These are phyloP conservation scores for Bocquillonia castaneifolia DNA, from an alignment of 441 rosid genomes.

Conservation along the genomic window DNA sequence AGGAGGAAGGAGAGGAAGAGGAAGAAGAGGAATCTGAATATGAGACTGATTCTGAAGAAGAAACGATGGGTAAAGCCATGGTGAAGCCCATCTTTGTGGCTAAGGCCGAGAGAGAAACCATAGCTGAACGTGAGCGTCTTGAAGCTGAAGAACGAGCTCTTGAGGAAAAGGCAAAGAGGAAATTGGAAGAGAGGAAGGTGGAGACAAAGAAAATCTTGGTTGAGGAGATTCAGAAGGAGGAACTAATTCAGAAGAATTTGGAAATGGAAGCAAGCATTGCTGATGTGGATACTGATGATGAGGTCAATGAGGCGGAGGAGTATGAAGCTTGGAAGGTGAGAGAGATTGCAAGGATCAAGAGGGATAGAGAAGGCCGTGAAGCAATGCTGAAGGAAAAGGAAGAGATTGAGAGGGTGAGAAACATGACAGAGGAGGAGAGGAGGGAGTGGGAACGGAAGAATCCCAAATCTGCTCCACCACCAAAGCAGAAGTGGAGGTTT, in stretches of 20 bases:
- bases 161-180: slow-evolving; percentile 67
- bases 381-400: slow-evolving; percentile 76
- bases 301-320: slow-evolving; percentile 78
- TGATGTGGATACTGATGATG: slow-evolving; percentile 89
- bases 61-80: slow-evolving; percentile 57
- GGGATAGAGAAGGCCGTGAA: slow-evolving; percentile 69
- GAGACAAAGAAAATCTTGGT: slow-evolving; percentile 79
- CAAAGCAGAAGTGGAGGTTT: slow-evolving; percentile 82
- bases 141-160: slow-evolving; percentile 73
- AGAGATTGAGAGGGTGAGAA: slow-evolving; percentile 82
- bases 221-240: slow-evolving; percentile 73
- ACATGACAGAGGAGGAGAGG: slow-evolving; percentile 94
- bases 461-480: slow-evolving; percentile 48
- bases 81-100: slow-evolving; percentile 80
- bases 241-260: slow-evolving; percentile 65
- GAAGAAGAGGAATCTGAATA: slow-evolving; percentile 81
- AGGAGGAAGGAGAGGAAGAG: slow-evolving; percentile 66
- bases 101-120: slow-evolving; percentile 74
- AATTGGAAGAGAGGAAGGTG: slow-evolving; percentile 54
- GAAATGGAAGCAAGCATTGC: slow-evolving; percentile 61
- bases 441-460: slow-evolving; percentile 92
- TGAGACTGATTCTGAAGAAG: slow-evolving; percentile 90
- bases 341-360: slow-evolving; percentile 80
- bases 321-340: slow-evolving; percentile 89
- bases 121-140: slow-evolving; percentile 72